Evolutionary conservation across 352 stramenopile species (phyloP).

Genomic region (Plasmopara halstedii): DNA sequence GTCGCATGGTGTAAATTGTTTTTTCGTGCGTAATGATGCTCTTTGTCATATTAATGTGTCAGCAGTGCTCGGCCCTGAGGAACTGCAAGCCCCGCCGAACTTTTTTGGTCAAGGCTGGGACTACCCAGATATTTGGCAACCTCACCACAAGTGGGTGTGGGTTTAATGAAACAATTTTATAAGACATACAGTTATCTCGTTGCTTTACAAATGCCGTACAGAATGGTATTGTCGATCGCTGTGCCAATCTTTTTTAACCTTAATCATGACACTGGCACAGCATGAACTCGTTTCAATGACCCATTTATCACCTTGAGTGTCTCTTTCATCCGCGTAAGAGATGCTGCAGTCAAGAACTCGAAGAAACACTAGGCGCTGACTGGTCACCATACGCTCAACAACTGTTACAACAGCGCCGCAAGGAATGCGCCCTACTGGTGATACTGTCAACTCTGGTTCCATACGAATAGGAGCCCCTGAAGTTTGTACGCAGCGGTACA

Average conservation of each 20-base stretch:
- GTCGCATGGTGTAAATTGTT: slow-evolving; percentile 69
- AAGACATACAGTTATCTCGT: neutral
- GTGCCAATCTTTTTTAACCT: slow-evolving; percentile 9
- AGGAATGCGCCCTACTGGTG: slow-evolving; percentile 47
- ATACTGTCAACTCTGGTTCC: slow-evolving; percentile 47
- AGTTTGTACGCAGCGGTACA: slow-evolving; percentile 68
- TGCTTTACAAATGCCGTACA: neutral
- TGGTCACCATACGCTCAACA: slow-evolving; percentile 44
- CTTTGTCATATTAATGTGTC: slow-evolving; percentile 31
- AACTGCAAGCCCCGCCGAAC: slow-evolving; percentile 47
- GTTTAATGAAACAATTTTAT: slow-evolving; percentile 8
- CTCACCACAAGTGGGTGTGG: slow-evolving; percentile 46
- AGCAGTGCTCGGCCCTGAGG: slow-evolving; percentile 20
- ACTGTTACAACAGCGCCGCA: slow-evolving; percentile 50
- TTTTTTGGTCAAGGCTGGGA: slow-evolving; percentile 54
- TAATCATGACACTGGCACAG: slow-evolving; percentile 71
- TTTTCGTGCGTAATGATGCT: slow-evolving; percentile 49
- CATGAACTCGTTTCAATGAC: slow-evolving; percentile 75
- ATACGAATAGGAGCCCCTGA: slow-evolving; percentile 46
- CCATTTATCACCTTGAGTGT: slow-evolving; percentile 22
- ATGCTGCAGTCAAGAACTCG: slow-evolving; percentile 14
- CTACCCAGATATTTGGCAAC: slow-evolving; percentile 35
- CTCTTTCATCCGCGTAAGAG: neutral
- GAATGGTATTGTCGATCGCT: neutral
- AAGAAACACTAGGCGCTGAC: slow-evolving; percentile 64